Evolutionary conservation across 2,329 filamentous ascomycete species (phyloP).

Genomic region (Fusarium napiforme): DNA sequence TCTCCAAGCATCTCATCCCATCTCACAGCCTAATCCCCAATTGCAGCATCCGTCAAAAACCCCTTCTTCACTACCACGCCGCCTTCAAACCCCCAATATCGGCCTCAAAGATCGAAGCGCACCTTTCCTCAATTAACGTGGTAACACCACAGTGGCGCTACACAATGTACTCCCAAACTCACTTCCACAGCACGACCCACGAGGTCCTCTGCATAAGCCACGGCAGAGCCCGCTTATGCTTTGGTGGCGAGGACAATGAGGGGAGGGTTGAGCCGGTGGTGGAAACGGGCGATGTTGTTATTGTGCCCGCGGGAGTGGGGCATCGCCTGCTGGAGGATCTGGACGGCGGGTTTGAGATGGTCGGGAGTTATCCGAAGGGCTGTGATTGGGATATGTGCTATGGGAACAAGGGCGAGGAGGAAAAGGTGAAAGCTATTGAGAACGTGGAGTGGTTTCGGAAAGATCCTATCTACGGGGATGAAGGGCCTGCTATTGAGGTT

Average conservation of each 20-base stretch:
- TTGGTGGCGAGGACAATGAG: conserved; percentile 72
- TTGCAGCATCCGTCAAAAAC: conserved; percentile 70
- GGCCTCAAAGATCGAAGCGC: conserved; percentile 64
- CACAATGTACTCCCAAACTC: conserved; percentile 73
- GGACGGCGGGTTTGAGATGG: conserved; percentile 69
- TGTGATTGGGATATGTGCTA: conserved; percentile 79
- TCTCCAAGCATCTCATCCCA: conserved; percentile 70
- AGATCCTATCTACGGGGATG: conserved; percentile 34
- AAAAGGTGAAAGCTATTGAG: conserved; percentile 20
- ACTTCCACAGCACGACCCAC: conserved; percentile 76
- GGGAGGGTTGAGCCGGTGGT: conserved; percentile 65
- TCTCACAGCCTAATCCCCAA: conserved; percentile 69
- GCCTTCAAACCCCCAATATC: conserved; percentile 59
- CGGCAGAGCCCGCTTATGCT: conserved; percentile 70
- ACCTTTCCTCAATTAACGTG: conserved; percentile 63
- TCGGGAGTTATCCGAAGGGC: conserved; percentile 71
- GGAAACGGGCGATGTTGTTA: conserved; percentile 69
- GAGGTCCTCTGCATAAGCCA: conserved; percentile 71
- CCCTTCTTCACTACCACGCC: conserved; percentile 73
- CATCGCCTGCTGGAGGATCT: conserved; percentile 71
- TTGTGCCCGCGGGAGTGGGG: conserved; percentile 73
- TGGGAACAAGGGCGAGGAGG: conserved; percentile 60
- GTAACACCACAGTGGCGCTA: conserved; percentile 74
- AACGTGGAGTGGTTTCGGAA: conserved; percentile 21
- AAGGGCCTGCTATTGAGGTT: conserved; percentile 15